Evolutionary conservation across 2,329 filamentous ascomycete species (phyloP).

Genomic region (Raffaelea arxii): DNA sequence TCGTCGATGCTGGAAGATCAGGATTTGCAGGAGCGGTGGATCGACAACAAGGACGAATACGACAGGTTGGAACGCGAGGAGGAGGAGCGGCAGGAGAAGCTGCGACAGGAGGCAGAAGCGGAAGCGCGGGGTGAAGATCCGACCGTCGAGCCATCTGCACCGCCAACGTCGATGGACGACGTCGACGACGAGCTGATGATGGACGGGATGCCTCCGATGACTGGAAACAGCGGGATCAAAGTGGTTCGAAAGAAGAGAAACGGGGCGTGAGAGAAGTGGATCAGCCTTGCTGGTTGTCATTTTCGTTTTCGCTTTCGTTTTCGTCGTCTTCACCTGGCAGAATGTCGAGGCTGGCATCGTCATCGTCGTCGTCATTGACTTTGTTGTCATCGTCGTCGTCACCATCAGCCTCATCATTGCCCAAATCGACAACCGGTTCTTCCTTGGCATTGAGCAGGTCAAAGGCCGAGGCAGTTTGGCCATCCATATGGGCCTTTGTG

Average conservation of each 20-base stretch:
- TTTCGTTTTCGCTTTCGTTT: conserved; percentile 28
- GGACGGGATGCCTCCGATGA: conserved; percentile 2
- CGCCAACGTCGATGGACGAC: conserved; percentile 24
- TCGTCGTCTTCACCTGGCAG: background rate
- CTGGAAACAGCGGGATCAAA: conserved; percentile 51
- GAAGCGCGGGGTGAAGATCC: conserved; percentile 21
- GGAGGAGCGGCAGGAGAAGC: conserved; percentile 64
- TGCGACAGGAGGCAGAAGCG: conserved; percentile 18
- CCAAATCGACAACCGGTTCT: conserved; percentile 31
- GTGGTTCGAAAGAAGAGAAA: conserved; percentile 55
- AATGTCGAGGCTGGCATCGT: background rate
- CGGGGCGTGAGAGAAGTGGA: background rate
- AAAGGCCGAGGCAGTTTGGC: conserved; percentile 21
- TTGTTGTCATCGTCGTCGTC: conserved; percentile 37
- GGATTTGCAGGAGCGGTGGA: conserved; percentile 93
- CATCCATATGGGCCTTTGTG: conserved; percentile 43
- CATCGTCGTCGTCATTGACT: conserved; percentile 31
- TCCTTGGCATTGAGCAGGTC: conserved; percentile 19
- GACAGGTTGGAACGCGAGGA: conserved; percentile 69
- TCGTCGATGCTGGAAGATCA: conserved; percentile 67
- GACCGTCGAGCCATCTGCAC: conserved; percentile 19
- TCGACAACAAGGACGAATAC: conserved; percentile 80
- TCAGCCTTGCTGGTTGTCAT: background rate
- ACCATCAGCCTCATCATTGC: conserved; percentile 34
- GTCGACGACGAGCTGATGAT: conserved; percentile 11